These are phyloP conservation scores for Psilocybe cubensis DNA, from an alignment of 768 basidiomycete species.

Conservation along the genomic window DNA sequence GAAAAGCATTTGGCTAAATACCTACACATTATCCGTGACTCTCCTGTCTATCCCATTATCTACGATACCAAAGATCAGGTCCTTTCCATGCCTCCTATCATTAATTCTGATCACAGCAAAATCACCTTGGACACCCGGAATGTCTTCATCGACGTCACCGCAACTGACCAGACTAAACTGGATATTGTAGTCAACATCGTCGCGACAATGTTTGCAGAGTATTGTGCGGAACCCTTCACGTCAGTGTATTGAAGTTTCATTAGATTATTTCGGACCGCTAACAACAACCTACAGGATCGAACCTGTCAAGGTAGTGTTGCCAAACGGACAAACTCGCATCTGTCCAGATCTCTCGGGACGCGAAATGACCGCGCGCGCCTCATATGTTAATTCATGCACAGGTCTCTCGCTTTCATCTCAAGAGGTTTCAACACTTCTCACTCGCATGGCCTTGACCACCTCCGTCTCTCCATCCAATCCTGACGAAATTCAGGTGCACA, in stretches of 20 bases:
- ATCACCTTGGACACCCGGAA: slow-evolving; percentile 93
- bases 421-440: slow-evolving; percentile 73
- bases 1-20: slow-evolving; percentile 92
- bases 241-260: slow-evolving; percentile 41
- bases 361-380: slow-evolving; percentile 72
- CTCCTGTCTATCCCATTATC: slow-evolving; percentile 96
- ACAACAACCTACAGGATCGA: slow-evolving; percentile 67
- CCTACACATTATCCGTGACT: slow-evolving; percentile 91
- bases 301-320: slow-evolving; percentile 83
- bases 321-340: slow-evolving; percentile 75
- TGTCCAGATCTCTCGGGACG: slow-evolving; percentile 83
- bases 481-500: slow-evolving; percentile 74
- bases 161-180: slow-evolving; percentile 95
- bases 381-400: slow-evolving; percentile 96
- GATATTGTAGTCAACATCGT: slow-evolving; percentile 95
- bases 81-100: slow-evolving; percentile 97
- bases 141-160: slow-evolving; percentile 96
- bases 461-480: slow-evolving; percentile 52
- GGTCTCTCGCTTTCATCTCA: slow-evolving; percentile 72
- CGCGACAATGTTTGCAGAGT: slow-evolving; percentile 97
- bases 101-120: slow-evolving; percentile 97
- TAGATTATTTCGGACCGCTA: not conserved
- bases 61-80: slow-evolving; percentile 90
- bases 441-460: slow-evolving; percentile 80
- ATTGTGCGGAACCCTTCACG: slow-evolving; percentile 92